Evolutionary conservation across 2,329 filamentous ascomycete genomes (phyloP), one percentile per base, ranked within the genome.

Genomic region (Neonectria magnoliae): DNA sequence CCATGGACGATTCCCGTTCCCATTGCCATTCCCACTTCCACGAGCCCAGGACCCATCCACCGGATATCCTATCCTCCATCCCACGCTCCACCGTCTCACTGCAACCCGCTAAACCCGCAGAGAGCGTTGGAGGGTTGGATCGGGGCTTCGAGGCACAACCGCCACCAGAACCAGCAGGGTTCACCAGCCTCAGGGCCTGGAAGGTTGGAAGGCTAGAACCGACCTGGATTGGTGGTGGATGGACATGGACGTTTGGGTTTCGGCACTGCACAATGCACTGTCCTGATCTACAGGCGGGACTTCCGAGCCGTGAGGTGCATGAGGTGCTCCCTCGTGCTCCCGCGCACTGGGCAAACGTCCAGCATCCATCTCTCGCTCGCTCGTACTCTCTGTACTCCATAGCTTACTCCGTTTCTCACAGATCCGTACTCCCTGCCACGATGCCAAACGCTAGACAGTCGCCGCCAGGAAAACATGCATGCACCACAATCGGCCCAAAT

Each of bases 111-210:
- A 53, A 53, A 53, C 48, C 48, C 48, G 48, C 29, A 18, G 25
- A 60, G 51, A 45, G 29, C 42, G 59, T 64, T 48, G 38, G 56
- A 60, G 54, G 60, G 55, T 57, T 58, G 48, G 38, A 62, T 50
- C 42, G 29, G 42, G 29, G 47, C 51, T 55, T 50, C 65, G 62
- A 64, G 47, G 57, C 33, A 54, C 55, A 42, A 20, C 38, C 57
- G 52, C 53, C 60, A 55, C 62, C 57, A 54, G 47, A 58, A 47
- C 48, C 65, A 68, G 41, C 67, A 69, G 61, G 67, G 67, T 69
- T 68, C 65, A 48, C 62, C 59, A 64, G 56, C 61, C 53, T 63
- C 41, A 25, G 25, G 36, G 38, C 10, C 42, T 7, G 14, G 27
- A 38, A 29, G 29, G 29, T 10, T 29, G 33, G 33, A 38, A 59